These are phyloP conservation scores for Vanderwaltozyma tropicalis DNA, from an alignment of 805 yeast species.

Conservation along the genomic window DNA sequence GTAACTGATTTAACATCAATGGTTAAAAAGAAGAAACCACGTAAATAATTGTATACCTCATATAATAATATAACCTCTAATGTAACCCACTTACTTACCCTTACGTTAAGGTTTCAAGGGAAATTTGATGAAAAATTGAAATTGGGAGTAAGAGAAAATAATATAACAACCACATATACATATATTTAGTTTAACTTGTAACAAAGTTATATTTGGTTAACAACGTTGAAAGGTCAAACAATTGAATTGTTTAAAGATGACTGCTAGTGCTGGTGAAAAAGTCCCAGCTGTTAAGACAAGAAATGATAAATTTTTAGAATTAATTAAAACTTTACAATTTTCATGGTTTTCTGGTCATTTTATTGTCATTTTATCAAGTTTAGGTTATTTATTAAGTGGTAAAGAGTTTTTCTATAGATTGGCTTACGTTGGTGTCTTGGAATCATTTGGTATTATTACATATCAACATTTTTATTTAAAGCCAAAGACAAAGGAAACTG, in stretches of 20 bases:
- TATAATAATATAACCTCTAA: background rate
- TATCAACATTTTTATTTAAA: slow-evolving; percentile 41
- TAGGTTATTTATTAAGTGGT: slow-evolving; percentile 21
- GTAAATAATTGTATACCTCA: background rate
- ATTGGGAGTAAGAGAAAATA: background rate
- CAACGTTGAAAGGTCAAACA: too few species aligned
- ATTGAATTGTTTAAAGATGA: background rate
- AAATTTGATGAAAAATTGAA: background rate
- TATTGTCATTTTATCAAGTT: slow-evolving; percentile 33
- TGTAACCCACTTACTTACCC: background rate
- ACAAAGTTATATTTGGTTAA: background rate
- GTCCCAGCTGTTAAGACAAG: background rate
- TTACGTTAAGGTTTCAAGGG: too few species aligned
- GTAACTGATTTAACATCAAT: slow-evolving; percentile 55
- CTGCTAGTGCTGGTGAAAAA: background rate
- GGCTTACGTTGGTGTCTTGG: slow-evolving; percentile 53
- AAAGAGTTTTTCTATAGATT: slow-evolving; percentile 43
- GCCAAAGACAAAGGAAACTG: slow-evolving; percentile 9
- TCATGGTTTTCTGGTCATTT: slow-evolving; percentile 66
- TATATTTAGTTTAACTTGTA: background rate
- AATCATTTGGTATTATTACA: slow-evolving; percentile 67
- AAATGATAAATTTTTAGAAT: slow-evolving; percentile 2
- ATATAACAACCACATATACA: too few species aligned
- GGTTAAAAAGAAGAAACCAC: slow-evolving; percentile 43
- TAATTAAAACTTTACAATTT: slow-evolving; percentile 46